Percentiles rank a stretch among this genome's conserved stretches.
phyloP scores from a whole-genome alignment of 139 green algal species.

The Marvania coccoides region DNA sequence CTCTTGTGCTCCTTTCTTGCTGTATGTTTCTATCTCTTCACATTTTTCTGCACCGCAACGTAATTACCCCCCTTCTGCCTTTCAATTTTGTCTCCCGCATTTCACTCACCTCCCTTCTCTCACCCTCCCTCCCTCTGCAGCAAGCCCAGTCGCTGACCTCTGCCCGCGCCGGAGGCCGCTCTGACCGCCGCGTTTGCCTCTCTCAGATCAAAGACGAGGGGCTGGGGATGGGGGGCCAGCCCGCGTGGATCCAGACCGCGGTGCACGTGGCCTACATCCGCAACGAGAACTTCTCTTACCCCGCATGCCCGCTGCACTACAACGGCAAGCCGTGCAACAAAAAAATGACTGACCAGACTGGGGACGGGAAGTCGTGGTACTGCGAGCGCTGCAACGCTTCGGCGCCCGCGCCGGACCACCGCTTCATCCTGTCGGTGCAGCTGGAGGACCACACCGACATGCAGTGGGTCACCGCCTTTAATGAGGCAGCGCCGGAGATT shows the following conservation, averaged over 20 bases:
- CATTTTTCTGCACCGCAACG: too few relatives aligned
- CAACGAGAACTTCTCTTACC: conserved; percentile 65
- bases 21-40: too few relatives aligned
- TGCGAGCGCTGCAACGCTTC: conserved; percentile 40
- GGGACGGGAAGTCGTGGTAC: conserved; percentile 19
- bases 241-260: conserved; percentile 58
- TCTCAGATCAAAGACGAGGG: conserved; percentile 72
- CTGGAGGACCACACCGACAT: conserved; percentile 44
- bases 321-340: conserved; percentile 66
- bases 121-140: conserved; percentile 6
- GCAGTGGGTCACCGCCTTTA: conserved; percentile 47
- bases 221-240: conserved; percentile 47
- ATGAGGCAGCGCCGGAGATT: conserved; percentile 37
- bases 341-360: conserved; percentile 56
- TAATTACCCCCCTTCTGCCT: too few relatives aligned
- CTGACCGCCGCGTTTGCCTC: conserved; percentile 58
- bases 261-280: conserved; percentile 51
- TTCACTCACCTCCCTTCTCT: neutral
- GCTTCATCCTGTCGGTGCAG: conserved; percentile 40
- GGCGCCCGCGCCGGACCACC: conserved; percentile 29
- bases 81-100: too few relatives aligned
- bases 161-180: conserved; percentile 25
- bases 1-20: too few relatives aligned
- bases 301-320: conserved; percentile 47
- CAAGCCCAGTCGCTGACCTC: conserved; percentile 37